phyloP scores from a whole-genome alignment of 148 eudicot species.

The Cornus florida region DNA sequence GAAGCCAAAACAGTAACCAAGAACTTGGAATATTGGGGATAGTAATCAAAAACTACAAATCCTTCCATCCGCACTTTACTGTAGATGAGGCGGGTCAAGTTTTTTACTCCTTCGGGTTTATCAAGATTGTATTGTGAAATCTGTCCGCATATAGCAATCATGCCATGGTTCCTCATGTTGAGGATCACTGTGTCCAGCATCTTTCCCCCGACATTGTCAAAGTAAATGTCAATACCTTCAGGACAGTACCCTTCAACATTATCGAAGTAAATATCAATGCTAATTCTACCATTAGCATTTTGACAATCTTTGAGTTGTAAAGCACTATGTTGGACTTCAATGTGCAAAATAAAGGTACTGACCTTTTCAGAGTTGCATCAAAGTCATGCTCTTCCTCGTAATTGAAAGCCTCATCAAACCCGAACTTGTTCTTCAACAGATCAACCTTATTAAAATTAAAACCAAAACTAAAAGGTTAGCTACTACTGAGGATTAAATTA shows the following conservation, averaged over 20 bases:
- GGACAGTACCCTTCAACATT: constrained; percentile 32
- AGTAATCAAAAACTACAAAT: constrained; percentile 23
- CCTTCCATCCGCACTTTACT: constrained; percentile 40
- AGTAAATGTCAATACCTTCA: constrained; percentile 51
- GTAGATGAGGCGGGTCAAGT: constrained; percentile 13
- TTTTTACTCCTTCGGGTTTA: constrained; percentile 30
- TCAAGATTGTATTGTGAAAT: constrained; percentile 43
- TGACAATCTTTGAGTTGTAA: background rate
- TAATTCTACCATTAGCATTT: too few relatives aligned
- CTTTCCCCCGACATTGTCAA: constrained; percentile 54
- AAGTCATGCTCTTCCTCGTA: constrained; percentile 37
- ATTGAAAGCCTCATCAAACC: constrained; percentile 42
- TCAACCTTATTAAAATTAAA: constrained; percentile 9
- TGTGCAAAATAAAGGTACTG: background rate
- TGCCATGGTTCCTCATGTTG: too few relatives aligned
- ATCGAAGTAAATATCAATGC: too few relatives aligned
- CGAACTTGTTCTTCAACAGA: constrained; percentile 30
- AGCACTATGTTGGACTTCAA: background rate
- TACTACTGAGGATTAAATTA: background rate
- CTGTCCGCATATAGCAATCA: too few relatives aligned
- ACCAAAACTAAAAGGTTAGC: background rate
- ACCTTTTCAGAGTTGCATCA: constrained; percentile 35
- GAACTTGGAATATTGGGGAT: constrained; percentile 32
- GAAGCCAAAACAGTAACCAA: constrained; percentile 26
- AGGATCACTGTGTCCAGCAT: constrained; percentile 47